Evolutionary conservation across 306 rosid species (phyloP), one percentile per base, ranked within the genome.

Genomic region (Glycine tomentella): DNA sequence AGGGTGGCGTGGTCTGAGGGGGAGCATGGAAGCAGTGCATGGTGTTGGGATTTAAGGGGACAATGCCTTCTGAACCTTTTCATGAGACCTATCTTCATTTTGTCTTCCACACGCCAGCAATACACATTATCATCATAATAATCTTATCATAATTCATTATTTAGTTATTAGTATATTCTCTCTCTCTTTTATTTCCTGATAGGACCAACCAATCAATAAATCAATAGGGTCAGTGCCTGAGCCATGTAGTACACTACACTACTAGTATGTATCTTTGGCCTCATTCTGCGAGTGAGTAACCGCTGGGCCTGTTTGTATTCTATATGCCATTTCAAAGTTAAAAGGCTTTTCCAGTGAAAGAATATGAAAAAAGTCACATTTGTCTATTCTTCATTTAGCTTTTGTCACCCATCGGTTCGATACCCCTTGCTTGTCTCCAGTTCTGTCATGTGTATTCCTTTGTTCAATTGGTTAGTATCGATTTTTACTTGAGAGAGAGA

Each of bases 1-100:
- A 40, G 36, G 53, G 42, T 78, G 87, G 91, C 92, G 90, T 90
- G 94, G 90, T 66, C 77, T 73, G 86, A 87, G 76, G 88, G 83
- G 89, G 85, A 78, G 84, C 84, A 86, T 80, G 46, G 72, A 73
- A 62, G 78, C 90, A 84, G 94, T 53, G 68, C 3, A 15, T 61
- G 0, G 3, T 92, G 97, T 89, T 55, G 89, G 92, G 87, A 45
- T 83, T 20, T 20, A 20, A 20, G 20, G 20, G 1, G 20, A 20
- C 0, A 20, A 20, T 20, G 20, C 20, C 20, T 20, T 20, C 20
- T 20, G 1, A 20, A 20, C 20, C 20, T 20, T 20, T 20, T 20
- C 20, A 20, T 20, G 20, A 20, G 0, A 20, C 20, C 20, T 20
- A 20, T 20, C 20, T 20, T 20, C 20, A 20, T 20, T 20, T 20